Percentiles rank a stretch among this genome's conserved stretches.
Evolutionary conservation across 1,139 yeast species (phyloP).

Genomic region (Kodamaea fungicola): DNA sequence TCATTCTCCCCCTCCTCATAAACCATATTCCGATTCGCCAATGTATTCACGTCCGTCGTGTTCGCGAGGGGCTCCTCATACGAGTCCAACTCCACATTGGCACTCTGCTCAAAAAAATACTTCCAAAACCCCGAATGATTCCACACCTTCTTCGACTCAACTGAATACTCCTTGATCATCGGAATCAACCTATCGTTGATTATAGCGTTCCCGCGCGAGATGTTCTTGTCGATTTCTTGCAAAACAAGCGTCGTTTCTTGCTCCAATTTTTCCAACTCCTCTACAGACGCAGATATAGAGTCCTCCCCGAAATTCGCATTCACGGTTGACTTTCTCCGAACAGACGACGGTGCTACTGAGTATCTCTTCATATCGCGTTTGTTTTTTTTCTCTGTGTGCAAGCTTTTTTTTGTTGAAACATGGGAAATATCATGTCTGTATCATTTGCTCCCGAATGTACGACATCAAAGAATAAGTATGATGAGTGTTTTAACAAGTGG

Average conservation of each 20-base stretch:
- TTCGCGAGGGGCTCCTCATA: slow-evolving; percentile 47
- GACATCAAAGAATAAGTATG: slow-evolving; percentile 77
- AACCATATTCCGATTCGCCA: slow-evolving; percentile 11
- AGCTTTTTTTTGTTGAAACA: slow-evolving; percentile 16
- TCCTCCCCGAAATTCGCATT: slow-evolving; percentile 14
- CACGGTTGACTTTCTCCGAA: slow-evolving; percentile 34
- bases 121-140: slow-evolving; percentile 68
- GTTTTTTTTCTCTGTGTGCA: not conserved
- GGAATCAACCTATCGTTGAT: slow-evolving; percentile 64
- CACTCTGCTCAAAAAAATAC: slow-evolving; percentile 69
- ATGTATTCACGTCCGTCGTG: slow-evolving; percentile 16
- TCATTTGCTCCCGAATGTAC: slow-evolving; percentile 98
- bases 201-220: slow-evolving; percentile 60
- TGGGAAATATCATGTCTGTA: slow-evolving; percentile 85
- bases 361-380: slow-evolving; percentile 31
- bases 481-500: slow-evolving; percentile 92
- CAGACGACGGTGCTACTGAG: slow-evolving; percentile 38
- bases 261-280: slow-evolving; percentile 68
- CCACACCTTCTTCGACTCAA: slow-evolving; percentile 56
- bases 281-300: slow-evolving; percentile 47
- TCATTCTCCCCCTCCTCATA: slow-evolving; percentile 3
- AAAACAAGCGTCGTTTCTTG: slow-evolving; percentile 76
- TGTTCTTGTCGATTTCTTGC: slow-evolving; percentile 75
- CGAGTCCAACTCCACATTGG: slow-evolving; percentile 61
- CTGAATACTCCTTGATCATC: slow-evolving; percentile 54